These are phyloP conservation scores for Naegleria gruberi DNA, from an alignment of 208 protist genomes.

Conservation along the genomic window DNA sequence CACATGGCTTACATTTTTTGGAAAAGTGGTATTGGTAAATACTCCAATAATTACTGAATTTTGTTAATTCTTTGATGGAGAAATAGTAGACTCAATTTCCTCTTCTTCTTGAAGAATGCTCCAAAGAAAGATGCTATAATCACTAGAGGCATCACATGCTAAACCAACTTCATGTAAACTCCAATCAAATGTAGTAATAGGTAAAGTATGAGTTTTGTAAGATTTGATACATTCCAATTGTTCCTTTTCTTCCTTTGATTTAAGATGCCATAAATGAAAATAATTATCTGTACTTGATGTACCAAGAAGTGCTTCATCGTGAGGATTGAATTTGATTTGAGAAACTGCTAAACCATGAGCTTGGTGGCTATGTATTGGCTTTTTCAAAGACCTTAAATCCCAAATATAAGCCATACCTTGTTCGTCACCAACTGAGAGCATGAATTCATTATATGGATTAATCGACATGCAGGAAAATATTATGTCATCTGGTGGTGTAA, in stretches of 20 bases:
- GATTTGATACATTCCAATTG: neutral
- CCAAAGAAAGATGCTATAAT: conserved; percentile 6
- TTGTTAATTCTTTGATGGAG: neutral
- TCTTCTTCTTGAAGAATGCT: conserved; percentile 2
- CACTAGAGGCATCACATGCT: neutral
- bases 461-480: conserved; percentile 3
- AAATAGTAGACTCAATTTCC: neutral
- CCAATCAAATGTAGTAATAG: conserved; percentile 19
- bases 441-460: conserved; percentile 6
- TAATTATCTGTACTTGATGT: neutral
- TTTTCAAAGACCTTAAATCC: neutral
- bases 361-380: neutral
- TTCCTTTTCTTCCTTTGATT: neutral
- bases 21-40: neutral
- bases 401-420: neutral
- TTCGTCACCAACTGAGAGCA: neutral
- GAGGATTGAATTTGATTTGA: conserved; percentile 21
- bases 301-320: conserved; percentile 5
- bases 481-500: conserved; percentile 9
- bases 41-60: neutral
- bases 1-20: neutral
- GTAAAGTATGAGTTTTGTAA: neutral
- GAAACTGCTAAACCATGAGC: neutral
- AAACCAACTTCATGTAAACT: conserved; percentile 9
- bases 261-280: conserved; percentile 4